These are phyloP conservation scores for Dactylella cylindrospora DNA, from an alignment of 2,329 filamentous ascomycete species.

Conservation along the genomic window DNA sequence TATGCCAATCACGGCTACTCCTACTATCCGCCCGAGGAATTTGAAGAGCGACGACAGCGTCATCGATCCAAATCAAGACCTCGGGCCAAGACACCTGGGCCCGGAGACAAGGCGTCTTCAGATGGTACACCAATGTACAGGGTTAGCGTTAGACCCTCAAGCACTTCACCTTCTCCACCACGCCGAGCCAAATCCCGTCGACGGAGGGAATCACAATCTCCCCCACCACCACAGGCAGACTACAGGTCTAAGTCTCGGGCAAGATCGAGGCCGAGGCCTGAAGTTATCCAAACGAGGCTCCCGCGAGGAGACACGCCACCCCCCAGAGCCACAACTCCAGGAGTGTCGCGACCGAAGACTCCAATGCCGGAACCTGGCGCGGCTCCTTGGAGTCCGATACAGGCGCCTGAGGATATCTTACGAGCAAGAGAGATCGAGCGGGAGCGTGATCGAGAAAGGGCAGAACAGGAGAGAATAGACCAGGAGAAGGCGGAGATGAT, in stretches of 20 bases:
- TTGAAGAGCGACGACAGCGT: constrained; percentile 17
- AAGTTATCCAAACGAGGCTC: constrained; percentile 20
- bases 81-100: constrained; percentile 21
- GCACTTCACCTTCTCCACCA: constrained; percentile 22
- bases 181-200: constrained; percentile 26
- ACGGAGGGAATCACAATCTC: constrained; percentile 22
- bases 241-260: constrained; percentile 30
- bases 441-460: constrained; percentile 15
- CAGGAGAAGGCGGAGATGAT: not conserved
- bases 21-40: constrained; percentile 17
- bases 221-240: too few species aligned
- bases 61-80: constrained; percentile 18
- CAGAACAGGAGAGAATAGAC: not conserved
- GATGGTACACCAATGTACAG: constrained; percentile 16
- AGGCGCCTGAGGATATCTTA: constrained; percentile 4
- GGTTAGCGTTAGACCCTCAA: constrained; percentile 5
- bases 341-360: constrained; percentile 23
- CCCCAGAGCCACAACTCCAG: constrained; percentile 3
- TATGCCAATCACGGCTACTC: not conserved
- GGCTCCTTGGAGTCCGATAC: not conserved
- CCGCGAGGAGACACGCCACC: not conserved
- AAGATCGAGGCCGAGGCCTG: constrained; percentile 29
- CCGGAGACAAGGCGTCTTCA: constrained; percentile 15
- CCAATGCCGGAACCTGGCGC: constrained; percentile 14
- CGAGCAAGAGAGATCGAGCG: constrained; percentile 14